Percentiles rank a stretch among this genome's conserved stretches.
Conservation (phyloP, 2,329 filamentous ascomycete genomes). For the Teratosphaeria zuluensis region DNA sequence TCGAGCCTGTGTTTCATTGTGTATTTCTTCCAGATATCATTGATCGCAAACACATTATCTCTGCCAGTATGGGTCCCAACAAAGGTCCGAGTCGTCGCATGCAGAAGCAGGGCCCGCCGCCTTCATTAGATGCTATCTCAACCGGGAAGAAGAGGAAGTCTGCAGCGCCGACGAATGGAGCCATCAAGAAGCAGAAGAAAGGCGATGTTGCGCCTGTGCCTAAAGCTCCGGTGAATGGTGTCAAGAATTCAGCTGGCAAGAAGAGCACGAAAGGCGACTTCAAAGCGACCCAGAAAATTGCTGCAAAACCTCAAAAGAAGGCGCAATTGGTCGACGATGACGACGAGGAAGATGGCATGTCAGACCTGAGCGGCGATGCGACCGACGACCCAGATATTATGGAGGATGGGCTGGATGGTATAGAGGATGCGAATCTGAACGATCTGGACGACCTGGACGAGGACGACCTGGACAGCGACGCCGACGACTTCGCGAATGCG, state of each 20-base stretch:
- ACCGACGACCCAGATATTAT: slow-evolving; percentile 31
- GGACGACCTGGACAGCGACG: slow-evolving; percentile 23
- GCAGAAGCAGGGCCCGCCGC: slow-evolving; percentile 87
- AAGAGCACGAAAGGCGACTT: slow-evolving; percentile 19
- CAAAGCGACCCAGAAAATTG: slow-evolving; percentile 25
- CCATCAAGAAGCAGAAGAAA: slow-evolving; percentile 58
- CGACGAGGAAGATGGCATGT: slow-evolving; percentile 23
- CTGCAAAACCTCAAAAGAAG: slow-evolving; percentile 19
- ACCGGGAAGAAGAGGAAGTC: slow-evolving; percentile 82
- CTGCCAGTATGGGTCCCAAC: background rate
- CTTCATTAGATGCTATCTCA: slow-evolving; percentile 65
- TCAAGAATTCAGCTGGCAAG: slow-evolving; percentile 23
- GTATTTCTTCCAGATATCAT: background rate
- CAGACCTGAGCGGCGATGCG: slow-evolving; percentile 20
- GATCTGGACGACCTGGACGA: slow-evolving; percentile 21
- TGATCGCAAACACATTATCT: background rate
- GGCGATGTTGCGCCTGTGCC: slow-evolving; percentile 32
- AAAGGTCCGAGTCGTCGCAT: slow-evolving; percentile 65
- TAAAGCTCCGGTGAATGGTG: slow-evolving; percentile 20
- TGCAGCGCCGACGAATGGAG: slow-evolving; percentile 44
- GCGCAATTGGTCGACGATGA: slow-evolving; percentile 25
- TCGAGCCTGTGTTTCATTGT: background rate
- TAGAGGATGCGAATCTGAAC: slow-evolving; percentile 19
- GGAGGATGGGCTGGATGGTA: slow-evolving; percentile 39
- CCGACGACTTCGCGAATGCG: slow-evolving; percentile 24